Evolutionary conservation across 139 green algal species (phyloP).

Genomic region (Chlamydomonas sp.): DNA sequence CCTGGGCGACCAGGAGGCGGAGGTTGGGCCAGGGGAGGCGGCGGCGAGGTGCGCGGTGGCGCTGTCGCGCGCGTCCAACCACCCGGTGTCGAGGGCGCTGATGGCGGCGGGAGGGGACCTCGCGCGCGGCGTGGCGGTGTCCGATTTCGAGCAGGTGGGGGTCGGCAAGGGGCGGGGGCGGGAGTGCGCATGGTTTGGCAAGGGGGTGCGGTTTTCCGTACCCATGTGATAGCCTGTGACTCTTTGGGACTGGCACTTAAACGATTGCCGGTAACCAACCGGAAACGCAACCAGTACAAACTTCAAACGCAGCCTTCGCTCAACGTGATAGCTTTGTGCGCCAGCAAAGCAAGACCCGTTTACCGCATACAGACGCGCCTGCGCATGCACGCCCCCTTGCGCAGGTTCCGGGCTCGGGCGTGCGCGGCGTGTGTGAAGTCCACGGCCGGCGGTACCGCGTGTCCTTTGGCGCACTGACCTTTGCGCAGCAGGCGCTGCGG

Average conservation of each 20-base stretch:
- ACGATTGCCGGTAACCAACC: no score
- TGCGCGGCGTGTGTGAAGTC: slow-evolving; percentile 57
- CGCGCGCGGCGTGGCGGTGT: slow-evolving; percentile 30
- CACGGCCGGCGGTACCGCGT: slow-evolving; percentile 24
- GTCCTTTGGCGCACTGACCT: slow-evolving; percentile 72
- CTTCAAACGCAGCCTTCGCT: no score
- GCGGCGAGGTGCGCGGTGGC: slow-evolving; percentile 57
- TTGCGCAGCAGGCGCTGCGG: slow-evolving; percentile 40
- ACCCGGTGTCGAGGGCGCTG: slow-evolving; percentile 64
- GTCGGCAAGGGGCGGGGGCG: no score
- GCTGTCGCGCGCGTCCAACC: slow-evolving; percentile 54
- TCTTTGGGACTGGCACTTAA: no score
- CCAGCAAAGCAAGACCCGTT: no score
- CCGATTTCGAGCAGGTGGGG: slow-evolving; percentile 37
- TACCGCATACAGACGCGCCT: no score
- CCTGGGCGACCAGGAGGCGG: not conserved
- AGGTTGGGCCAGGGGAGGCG: not conserved
- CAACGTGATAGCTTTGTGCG: no score
- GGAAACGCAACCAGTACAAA: no score
- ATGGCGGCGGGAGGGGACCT: slow-evolving; percentile 32
- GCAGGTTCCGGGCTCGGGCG: slow-evolving; percentile 53
- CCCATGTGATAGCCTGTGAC: no score
- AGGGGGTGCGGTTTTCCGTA: no score
- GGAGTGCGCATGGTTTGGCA: no score
- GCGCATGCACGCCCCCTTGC: no score